phyloP scores from a whole-genome alignment of 495 filamentous ascomycete genomes.

The Apiosordaria backusii region DNA sequence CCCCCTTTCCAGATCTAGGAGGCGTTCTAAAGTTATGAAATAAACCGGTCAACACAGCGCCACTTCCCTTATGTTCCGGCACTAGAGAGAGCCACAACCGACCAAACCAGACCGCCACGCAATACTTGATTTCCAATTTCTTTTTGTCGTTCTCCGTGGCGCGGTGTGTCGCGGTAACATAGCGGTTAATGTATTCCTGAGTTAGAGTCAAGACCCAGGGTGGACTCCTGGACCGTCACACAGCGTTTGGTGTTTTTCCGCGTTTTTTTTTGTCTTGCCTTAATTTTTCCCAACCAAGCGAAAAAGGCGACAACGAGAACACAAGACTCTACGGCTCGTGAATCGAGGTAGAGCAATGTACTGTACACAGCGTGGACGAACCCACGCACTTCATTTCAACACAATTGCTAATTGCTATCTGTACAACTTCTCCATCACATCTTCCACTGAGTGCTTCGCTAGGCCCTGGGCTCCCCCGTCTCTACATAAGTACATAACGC shows the following conservation, averaged over 20 bases:
- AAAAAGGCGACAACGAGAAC: too few species aligned
- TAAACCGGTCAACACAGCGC: too few species aligned
- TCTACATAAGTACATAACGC: neutral
- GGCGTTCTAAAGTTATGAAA: too few species aligned
- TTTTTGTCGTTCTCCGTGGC: too few species aligned
- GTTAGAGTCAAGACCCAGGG: neutral
- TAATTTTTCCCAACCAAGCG: too few species aligned
- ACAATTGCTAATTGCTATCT: neutral
- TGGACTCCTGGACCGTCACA: neutral
- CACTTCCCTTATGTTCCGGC: too few species aligned
- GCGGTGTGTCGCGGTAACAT: neutral
- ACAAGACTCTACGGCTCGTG: too few species aligned
- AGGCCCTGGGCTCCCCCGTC: neutral
- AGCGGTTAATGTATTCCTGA: neutral
- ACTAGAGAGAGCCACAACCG: too few species aligned
- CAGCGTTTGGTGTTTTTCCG: neutral
- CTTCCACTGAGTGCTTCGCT: too few species aligned
- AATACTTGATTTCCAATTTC: neutral
- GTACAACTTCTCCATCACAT: neutral
- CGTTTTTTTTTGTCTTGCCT: neutral
- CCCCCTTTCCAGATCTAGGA: too few species aligned
- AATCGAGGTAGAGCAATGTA: neutral
- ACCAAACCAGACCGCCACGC: too few species aligned
- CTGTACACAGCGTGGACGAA: neutral
- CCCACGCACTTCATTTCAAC: neutral